Evolutionary conservation across 2,329 filamentous ascomycete genomes (phyloP), one percentile per base, ranked within the genome.

Genomic region (Fusarium sororula): DNA sequence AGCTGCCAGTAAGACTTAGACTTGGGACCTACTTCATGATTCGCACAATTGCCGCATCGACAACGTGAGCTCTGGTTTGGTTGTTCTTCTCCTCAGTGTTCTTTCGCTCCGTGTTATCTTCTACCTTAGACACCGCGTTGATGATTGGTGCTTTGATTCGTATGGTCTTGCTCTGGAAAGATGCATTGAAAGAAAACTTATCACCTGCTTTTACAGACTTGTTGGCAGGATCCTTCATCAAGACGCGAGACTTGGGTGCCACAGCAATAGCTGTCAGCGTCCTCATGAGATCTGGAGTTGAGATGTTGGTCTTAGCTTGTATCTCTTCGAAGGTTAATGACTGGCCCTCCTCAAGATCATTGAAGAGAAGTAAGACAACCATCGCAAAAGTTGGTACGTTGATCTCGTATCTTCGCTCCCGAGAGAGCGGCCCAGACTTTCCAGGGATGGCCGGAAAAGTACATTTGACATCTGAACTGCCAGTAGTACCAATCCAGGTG

Each of bases 341-440:
- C 73, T 86, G 83, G 37, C 81, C 86, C 11, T 88, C 85, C 6
- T 80, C 80, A 1, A 97, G 79, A 42, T 96, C 91, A 78, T 98
- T 98, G 87, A 98, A 99, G 0, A 98, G 89, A 50, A 97, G 82
- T 26, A 99, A 83, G 30, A 98, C 91, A 26, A 98, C 85, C 94
- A 98, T 98, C 77, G 92, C 94, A 80, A 96, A 96, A 0, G 96
- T 98, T 4, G 95, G 93, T 26, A 97, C 95, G 70, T 95, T 98
- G 63, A 99, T 86, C 78, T 99, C 96, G 79, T 98, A 96, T 41
- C 92, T 91, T 39, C 93, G 88, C 73, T 93, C 91, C 65, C 88
- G 90, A 65, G 88, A 87, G 28, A 92, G 80, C 0, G 85, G 82
- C 0, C 88, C 86, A 6, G 91, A 89, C 78, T 95, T 95, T 39